Percentiles rank a stretch among this genome's conserved stretches.
Evolutionary conservation across 768 basidiomycete genomes (phyloP).

Genomic region (Leccinum ochraceum): DNA sequence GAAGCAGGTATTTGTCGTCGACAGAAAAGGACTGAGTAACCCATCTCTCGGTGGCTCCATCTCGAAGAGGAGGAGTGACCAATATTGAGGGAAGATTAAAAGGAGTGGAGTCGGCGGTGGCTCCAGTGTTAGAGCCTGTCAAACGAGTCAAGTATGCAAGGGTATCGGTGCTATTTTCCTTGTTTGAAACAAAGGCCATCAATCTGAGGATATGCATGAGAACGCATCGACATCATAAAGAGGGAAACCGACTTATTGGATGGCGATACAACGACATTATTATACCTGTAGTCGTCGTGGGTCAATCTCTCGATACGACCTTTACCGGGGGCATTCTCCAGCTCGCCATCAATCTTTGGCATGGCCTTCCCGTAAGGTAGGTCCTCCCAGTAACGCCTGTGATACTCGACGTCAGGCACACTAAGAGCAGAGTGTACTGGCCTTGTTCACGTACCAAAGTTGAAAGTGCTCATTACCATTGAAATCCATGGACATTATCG

Average conservation of each 20-base stretch:
- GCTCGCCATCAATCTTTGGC: slow-evolving; percentile 39
- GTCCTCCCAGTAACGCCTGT: slow-evolving; percentile 47
- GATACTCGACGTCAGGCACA: background rate
- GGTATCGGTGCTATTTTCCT: slow-evolving; percentile 41
- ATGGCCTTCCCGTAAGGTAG: slow-evolving; percentile 24
- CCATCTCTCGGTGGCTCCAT: slow-evolving; percentile 37
- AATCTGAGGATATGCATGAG: slow-evolving; percentile 27
- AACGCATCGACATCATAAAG: background rate
- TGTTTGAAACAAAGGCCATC: slow-evolving; percentile 43
- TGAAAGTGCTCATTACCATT: slow-evolving; percentile 43
- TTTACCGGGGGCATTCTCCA: slow-evolving; percentile 40
- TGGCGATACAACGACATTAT: slow-evolving; percentile 30
- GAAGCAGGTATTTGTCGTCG: slow-evolving; percentile 40
- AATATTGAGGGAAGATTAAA: slow-evolving; percentile 36
- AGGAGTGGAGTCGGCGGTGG: slow-evolving; percentile 27
- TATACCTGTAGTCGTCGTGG: slow-evolving; percentile 38
- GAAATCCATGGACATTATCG: slow-evolving; percentile 42
- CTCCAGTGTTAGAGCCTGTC: slow-evolving; percentile 33
- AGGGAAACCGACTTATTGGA: slow-evolving; percentile 36
- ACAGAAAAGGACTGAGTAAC: slow-evolving; percentile 35
- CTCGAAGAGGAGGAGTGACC: slow-evolving; percentile 34
- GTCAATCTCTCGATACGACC: slow-evolving; percentile 46
- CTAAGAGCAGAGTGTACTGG: background rate
- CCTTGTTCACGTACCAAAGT: slow-evolving; percentile 34
- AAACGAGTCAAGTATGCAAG: slow-evolving; percentile 38